Base-by-base conservation (phyloP, 2,329 filamentous ascomycete genomes). In the Colletotrichum camelliae region DNA sequence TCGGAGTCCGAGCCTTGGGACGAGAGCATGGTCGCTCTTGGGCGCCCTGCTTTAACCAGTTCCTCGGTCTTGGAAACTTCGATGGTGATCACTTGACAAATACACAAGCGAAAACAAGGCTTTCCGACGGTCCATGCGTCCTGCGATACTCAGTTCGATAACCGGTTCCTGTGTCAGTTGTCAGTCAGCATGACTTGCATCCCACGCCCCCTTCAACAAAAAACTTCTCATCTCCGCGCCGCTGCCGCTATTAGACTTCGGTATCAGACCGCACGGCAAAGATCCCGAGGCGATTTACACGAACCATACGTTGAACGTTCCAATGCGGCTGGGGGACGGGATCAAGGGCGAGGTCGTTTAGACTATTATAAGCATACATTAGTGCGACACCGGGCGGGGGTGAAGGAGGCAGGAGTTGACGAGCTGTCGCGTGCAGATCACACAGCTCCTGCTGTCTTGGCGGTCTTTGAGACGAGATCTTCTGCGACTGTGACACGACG, bases 391-490 rank as follows among this genome's bases (percentile, higher is more conserved):
- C 15, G 21, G 33, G 64, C 12, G 48, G 31, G 18, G 33, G n/a
- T 13, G 37, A 31, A 65, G n/a, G 58, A 13, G 58, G 58, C 29
- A 31, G 60, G 72, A 74, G 48, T 74, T 71, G 72, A 35, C 67
- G 72, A 74, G 72, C 67, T 71, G 67, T 60, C 35, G 67, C 57
- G 21, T 21, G 72, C 33, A 52, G 72, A 74, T 66, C 72, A 71
- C 57, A 74, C 72, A 27, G 24, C 18, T 43, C 31, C 16, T 18
- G n/a, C 21, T 60, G 48, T 12, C 60, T 71, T 60, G 67, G 60
- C 67, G 48, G 15, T 12, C 21, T 21, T 74, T 65, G 67, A 74
- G 48, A 71, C 68, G 72, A 74, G 43, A 71, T 35, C n/a, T 60
- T 57, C 27, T 70, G 72, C 71, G 60, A 70, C 39, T 58, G 48